phyloP scores from a whole-genome alignment of 441 rosid genomes.

The Populus hybrid region DNA sequence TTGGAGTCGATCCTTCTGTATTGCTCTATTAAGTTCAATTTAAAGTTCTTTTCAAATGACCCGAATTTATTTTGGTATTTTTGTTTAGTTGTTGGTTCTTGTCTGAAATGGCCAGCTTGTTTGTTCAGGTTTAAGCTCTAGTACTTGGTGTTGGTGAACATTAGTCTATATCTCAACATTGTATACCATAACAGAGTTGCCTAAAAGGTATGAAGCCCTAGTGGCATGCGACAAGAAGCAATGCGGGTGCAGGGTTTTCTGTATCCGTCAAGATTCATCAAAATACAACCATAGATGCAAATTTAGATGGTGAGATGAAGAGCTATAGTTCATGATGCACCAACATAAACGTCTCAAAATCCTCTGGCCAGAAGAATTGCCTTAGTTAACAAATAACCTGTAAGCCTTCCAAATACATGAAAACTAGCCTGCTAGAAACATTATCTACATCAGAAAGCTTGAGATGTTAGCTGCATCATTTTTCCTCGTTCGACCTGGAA shows the following conservation, averaged over 20 bases:
- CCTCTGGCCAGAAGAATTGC: background rate
- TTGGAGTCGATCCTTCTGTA: conserved; percentile 37
- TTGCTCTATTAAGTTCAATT: background rate
- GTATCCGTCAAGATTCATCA: background rate
- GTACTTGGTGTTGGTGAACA: background rate
- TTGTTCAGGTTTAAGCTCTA: background rate
- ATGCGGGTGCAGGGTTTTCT: background rate
- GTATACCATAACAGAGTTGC: background rate
- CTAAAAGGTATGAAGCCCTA: background rate
- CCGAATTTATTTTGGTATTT: background rate
- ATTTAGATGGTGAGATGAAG: background rate
- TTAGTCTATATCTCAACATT: background rate
- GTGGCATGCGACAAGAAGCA: background rate
- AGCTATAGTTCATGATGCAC: background rate
- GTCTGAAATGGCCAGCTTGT: background rate
- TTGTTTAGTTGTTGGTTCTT: background rate
- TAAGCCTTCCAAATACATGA: background rate
- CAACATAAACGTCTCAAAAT: background rate
- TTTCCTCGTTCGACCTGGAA: too few species aligned
- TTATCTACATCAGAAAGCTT: too few species aligned
- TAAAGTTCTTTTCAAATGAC: background rate
- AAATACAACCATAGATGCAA: background rate
- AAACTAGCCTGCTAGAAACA: background rate
- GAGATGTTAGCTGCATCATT: too few species aligned
- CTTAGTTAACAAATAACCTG: background rate